Base-by-base conservation (phyloP, 2,329 filamentous ascomycete genomes). In the Ascomycota sp. region DNA sequence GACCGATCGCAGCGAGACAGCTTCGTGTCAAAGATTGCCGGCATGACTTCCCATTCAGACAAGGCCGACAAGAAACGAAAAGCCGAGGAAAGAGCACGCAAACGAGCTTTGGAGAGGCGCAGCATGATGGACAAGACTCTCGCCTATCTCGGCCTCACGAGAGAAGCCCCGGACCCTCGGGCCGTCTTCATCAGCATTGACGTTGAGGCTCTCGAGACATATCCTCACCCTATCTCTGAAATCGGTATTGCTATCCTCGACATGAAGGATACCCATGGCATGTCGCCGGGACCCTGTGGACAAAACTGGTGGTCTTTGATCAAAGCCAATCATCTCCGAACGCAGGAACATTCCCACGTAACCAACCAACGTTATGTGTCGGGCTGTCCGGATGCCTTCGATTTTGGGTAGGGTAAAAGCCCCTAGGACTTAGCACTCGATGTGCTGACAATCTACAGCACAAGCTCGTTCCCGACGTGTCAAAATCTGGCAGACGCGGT, bases 221-320 rank as follows among this genome's bases (percentile, higher is more conserved):
- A 68, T 31, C 66, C 71, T 9, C 57, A 62, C 27, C 58, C 68
- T 9, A 65, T 95, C 37, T 92, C 84, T 0, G 89, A 98, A 51
- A 63, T 98, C 29, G 89, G 89, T 1, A 61, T 98, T 29, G 75
- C 81, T 1, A 73, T 75, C 3, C 60, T 95, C 0, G 83, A 95
- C 48, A 83, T 77, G 1, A 43, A 52, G 5, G 52, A 65, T 28
- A 47, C 82, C 16, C 44, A 53, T 1, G 55, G 51, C 7, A 39
- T 72, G 1, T 45, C 67, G 0, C 77, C 79, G 3, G 79, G 79
- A 1, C 44, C 56, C 2, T 52, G 58, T 24, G 80, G 73, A 3
- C 44, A 56, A 29, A 62, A 71, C 28, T 93, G 84, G 83, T 66
- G 69, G 41, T 44, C 57, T 0, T 52, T 63, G 33, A 76, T 93